Evolutionary conservation across 352 stramenopile species (phyloP).

Genomic region (Blastocystis sp.): DNA sequence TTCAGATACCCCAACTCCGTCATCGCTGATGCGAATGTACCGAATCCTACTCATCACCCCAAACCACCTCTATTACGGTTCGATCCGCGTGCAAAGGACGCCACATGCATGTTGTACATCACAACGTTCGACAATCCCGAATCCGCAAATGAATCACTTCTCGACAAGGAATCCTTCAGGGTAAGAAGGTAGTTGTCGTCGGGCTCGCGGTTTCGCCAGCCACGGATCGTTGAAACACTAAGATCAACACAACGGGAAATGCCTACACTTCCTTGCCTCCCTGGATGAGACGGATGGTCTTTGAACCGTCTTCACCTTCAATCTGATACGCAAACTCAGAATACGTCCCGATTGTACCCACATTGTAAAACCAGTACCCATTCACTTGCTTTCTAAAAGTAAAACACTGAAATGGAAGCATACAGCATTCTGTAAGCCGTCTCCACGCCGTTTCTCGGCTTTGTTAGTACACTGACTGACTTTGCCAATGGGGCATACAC

Average conservation of each 20-base stretch:
- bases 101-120: conserved; percentile 44
- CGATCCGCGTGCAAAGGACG: not conserved
- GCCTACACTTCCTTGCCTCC: conserved; percentile 32
- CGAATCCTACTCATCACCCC: not conserved
- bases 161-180: too few relatives aligned
- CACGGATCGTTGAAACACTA: not conserved
- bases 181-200: not conserved
- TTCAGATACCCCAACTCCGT: conserved; percentile 4
- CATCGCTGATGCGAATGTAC: conserved; percentile 3
- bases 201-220: conserved; percentile 21
- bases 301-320: not conserved
- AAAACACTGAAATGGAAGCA: not conserved
- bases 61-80: not conserved
- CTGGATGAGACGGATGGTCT: not conserved
- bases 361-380: conserved; percentile 56
- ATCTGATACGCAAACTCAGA: conserved; percentile 14
- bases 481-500: conserved; percentile 33
- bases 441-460: not conserved
- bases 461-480: not conserved
- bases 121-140: not conserved
- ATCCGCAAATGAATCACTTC: too few relatives aligned
- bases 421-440: conserved; percentile 45
- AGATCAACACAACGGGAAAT: not conserved
- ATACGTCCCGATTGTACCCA: not conserved
- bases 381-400: conserved; percentile 15